A percentile compares a stretch with the other conserved stretches of the same genome.
phyloP scores from a whole-genome alignment of 768 basidiomycete genomes.

The Russula olivacea region DNA sequence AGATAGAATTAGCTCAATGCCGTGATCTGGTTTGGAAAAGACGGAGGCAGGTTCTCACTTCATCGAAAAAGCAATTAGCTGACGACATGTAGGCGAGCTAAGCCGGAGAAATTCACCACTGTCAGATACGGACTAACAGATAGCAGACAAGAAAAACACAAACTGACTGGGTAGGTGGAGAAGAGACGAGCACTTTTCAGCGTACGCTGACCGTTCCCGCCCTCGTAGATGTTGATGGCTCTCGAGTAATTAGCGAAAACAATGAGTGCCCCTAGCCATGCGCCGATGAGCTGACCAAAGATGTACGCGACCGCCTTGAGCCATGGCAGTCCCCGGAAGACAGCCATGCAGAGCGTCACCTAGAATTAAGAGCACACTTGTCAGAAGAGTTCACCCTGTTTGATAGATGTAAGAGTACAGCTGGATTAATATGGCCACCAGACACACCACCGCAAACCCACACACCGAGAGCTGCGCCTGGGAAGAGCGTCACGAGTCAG shows the following conservation, averaged over 20 bases:
- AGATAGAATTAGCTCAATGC: background rate
- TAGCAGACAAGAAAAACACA: background rate
- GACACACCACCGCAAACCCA: constrained; percentile 64
- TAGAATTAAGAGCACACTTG: constrained; percentile 26
- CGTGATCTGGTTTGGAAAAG: no score
- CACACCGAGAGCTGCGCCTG: constrained; percentile 57
- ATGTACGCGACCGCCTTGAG: constrained; percentile 69
- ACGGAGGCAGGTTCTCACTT: constrained; percentile 29
- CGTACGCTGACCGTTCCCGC: constrained; percentile 48
- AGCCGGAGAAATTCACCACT: background rate
- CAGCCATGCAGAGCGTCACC: constrained; percentile 66
- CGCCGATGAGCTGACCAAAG: constrained; percentile 57
- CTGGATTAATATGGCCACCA: constrained; percentile 53
- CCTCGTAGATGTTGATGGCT: constrained; percentile 60
- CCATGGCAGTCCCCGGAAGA: constrained; percentile 72
- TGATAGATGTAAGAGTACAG: constrained; percentile 18
- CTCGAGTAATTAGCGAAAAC: constrained; percentile 61
- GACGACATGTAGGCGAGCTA: constrained; percentile 40
- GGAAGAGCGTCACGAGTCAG: background rate
- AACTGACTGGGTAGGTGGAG: constrained; percentile 53
- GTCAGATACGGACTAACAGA: background rate
- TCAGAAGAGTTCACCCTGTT: background rate
- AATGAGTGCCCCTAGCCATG: constrained; percentile 49
- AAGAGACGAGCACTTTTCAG: constrained; percentile 54
- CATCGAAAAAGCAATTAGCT: constrained; percentile 43